Percentiles rank a stretch among this genome's conserved stretches.
These are phyloP conservation scores for Serendipita sp. DNA, from an alignment of 768 basidiomycete genomes.

Conservation along the genomic window DNA sequence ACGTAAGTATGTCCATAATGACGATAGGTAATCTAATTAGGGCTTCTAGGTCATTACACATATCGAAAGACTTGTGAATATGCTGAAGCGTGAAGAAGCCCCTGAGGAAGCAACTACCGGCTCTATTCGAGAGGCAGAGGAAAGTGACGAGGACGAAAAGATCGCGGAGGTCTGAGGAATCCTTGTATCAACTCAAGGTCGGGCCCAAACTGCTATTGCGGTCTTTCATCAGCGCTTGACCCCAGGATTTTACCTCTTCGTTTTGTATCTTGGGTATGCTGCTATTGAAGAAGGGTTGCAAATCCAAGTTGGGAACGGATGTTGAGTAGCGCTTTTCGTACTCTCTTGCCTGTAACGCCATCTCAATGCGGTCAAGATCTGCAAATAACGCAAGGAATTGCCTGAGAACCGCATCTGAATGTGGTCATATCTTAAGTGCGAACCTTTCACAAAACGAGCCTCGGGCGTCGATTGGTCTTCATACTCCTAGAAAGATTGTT, in stretches of 20 bases:
- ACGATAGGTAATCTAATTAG: neutral
- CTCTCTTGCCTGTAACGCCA: slow-evolving; percentile 71
- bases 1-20: slow-evolving; percentile 27
- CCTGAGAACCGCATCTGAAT: too few relatives aligned
- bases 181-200: too few relatives aligned
- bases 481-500: slow-evolving; percentile 46
- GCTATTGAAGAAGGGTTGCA: slow-evolving; percentile 69
- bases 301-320: slow-evolving; percentile 18
- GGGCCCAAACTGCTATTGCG: slow-evolving; percentile 22
- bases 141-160: slow-evolving; percentile 49
- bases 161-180: slow-evolving; percentile 53
- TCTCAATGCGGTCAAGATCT: slow-evolving; percentile 81
- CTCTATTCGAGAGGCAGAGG: slow-evolving; percentile 9
- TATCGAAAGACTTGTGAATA: slow-evolving; percentile 72
- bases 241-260: slow-evolving; percentile 62
- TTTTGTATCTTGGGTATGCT: slow-evolving; percentile 60
- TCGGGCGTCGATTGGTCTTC: slow-evolving; percentile 58
- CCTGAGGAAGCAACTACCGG: slow-evolving; percentile 25
- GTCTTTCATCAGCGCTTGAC: slow-evolving; percentile 36
- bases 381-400: neutral
- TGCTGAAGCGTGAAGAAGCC: slow-evolving; percentile 69
- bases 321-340: slow-evolving; percentile 43
- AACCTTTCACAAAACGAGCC: slow-evolving; percentile 77
- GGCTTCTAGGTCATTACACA: slow-evolving; percentile 31
- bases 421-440: neutral